A percentile compares a stretch with the other conserved stretches of the same genome.
Conservation (phyloP, 805 yeast species). For the Tetrapisispora taiwanensis region DNA sequence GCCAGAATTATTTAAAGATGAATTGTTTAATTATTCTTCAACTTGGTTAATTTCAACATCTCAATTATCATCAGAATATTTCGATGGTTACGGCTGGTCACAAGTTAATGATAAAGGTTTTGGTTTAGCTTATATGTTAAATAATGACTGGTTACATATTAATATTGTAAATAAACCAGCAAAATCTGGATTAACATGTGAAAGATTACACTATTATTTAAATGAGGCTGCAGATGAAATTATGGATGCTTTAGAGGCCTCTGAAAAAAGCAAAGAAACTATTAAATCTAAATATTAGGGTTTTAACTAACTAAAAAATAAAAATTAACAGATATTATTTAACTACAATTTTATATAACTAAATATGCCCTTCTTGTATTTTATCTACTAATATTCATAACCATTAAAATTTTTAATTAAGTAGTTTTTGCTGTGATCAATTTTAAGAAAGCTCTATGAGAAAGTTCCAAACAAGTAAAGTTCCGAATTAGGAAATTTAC, state of each 20-base stretch:
- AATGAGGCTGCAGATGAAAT: constrained; percentile 75
- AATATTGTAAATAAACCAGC: constrained; percentile 61
- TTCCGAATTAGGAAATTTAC: constrained; percentile 2
- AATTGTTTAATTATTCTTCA: constrained; percentile 62
- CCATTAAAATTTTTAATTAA: neutral
- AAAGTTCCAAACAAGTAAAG: neutral
- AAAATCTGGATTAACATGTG: constrained; percentile 16
- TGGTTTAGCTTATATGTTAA: constrained; percentile 90
- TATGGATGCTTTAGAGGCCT: constrained; percentile 43
- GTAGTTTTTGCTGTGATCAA: too few species aligned
- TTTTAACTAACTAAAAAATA: neutral
- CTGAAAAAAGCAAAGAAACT: neutral
- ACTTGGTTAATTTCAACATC: constrained; percentile 86
- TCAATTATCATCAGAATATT: constrained; percentile 73
- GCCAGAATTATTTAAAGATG: constrained; percentile 66
- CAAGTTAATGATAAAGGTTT: constrained; percentile 91
- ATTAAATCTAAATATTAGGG: neutral
- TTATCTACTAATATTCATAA: neutral
- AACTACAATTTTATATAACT: neutral
- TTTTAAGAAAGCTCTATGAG: too few species aligned
- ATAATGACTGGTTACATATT: constrained; percentile 73
- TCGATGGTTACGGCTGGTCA: constrained; percentile 92
- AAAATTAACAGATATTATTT: neutral
- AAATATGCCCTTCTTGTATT: neutral
- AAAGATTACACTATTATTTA: constrained; percentile 53